phyloP scores from a whole-genome alignment of 2,329 filamentous ascomycete species.

The Ampelomyces quisqualis region DNA sequence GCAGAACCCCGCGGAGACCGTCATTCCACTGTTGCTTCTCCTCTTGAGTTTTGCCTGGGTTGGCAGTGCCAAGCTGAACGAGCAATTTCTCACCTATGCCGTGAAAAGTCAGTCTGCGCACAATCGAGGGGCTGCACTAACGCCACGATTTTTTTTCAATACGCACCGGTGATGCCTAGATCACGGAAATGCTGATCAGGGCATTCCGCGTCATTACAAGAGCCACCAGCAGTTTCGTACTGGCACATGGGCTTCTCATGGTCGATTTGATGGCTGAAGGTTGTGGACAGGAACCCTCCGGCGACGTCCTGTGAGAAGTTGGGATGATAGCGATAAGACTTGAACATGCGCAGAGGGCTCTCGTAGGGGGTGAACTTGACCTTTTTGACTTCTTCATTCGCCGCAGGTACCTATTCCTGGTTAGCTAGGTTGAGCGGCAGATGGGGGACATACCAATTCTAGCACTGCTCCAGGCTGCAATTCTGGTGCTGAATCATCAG shows the following conservation, averaged over 20 bases:
- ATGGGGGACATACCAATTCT: constrained; percentile 25
- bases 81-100: constrained; percentile 70
- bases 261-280: constrained; percentile 90
- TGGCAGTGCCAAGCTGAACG: constrained; percentile 67
- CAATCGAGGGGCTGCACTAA: constrained; percentile 33
- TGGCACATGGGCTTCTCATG: constrained; percentile 72
- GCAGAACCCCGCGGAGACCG: constrained; percentile 42
- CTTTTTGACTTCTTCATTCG: constrained; percentile 15
- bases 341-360: constrained; percentile 80
- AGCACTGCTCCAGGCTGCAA: constrained; percentile 32
- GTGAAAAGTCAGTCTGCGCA: constrained; percentile 43
- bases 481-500: constrained; percentile 46
- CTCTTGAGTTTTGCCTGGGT: constrained; percentile 61
- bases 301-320: constrained; percentile 67
- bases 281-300: constrained; percentile 83
- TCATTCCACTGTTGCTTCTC: constrained; percentile 55
- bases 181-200: constrained; percentile 76
- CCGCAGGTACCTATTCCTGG: constrained; percentile 12
- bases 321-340: constrained; percentile 86
- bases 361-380: constrained; percentile 66
- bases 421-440: constrained; percentile 15
- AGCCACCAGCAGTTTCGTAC: constrained; percentile 67
- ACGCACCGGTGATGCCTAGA: constrained; percentile 75
- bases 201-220: constrained; percentile 75
- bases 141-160: constrained; percentile 19